Conservation (phyloP, 345 rosid genomes). For the Anastatica hierochuntica region DNA sequence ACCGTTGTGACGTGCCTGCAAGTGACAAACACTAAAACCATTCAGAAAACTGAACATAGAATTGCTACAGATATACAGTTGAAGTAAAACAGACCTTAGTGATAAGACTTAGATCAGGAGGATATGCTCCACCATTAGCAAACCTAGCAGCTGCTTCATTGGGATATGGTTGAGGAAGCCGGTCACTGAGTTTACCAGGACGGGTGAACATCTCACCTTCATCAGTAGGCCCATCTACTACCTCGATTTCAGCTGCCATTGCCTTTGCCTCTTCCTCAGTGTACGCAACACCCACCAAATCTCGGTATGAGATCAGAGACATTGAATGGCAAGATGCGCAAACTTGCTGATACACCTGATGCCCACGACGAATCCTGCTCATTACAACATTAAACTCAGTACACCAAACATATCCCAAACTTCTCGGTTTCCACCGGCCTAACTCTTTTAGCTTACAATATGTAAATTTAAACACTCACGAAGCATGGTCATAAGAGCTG, state of each 20-base stretch:
- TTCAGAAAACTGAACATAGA: not conserved
- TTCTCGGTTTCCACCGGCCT: too few species aligned
- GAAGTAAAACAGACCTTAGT: conserved; percentile 58
- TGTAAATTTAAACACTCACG: conserved; percentile 46
- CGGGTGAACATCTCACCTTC: conserved; percentile 99
- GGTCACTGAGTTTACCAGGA: conserved; percentile 98
- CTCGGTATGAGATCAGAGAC: conserved; percentile 91
- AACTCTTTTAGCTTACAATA: not conserved
- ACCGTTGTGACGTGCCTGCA: conserved; percentile 98
- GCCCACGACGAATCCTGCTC: conserved; percentile 97
- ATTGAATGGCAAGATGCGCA: conserved; percentile 99
- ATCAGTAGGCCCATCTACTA: conserved; percentile 95
- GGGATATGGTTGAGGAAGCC: conserved; percentile 85
- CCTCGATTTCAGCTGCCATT: conserved; percentile 99
- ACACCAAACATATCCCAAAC: too few species aligned
- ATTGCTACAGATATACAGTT: conserved; percentile 1
- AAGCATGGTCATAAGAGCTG: conserved; percentile 96
- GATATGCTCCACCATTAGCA: conserved; percentile 99
- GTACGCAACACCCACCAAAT: conserved; percentile 94
- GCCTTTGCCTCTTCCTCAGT: conserved; percentile 98
- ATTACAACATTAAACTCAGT: conserved; percentile 17
- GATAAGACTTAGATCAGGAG: conserved; percentile 97
- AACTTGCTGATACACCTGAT: conserved; percentile 93
- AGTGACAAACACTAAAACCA: conserved; percentile 5
- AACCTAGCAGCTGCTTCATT: conserved; percentile 97